Conservation (phyloP, 1,284 basidiomycete genomes). For the Leccinum angustisporum region DNA sequence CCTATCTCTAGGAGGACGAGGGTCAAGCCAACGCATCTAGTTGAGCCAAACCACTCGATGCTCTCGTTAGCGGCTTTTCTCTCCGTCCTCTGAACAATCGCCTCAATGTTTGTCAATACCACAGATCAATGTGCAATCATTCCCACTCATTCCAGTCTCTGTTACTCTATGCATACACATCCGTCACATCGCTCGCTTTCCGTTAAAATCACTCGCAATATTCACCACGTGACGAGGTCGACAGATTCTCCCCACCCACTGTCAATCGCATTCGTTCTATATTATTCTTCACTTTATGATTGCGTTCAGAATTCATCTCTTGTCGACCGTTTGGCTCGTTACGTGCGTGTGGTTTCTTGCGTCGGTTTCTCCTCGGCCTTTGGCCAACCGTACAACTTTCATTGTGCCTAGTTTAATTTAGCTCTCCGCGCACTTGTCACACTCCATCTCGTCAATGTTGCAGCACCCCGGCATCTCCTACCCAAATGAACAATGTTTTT, state of each 20-base stretch:
- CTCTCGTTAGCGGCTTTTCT: constrained; percentile 24
- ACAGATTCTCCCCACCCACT: constrained; percentile 37
- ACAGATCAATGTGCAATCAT: constrained; percentile 41
- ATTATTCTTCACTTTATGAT: constrained; percentile 79
- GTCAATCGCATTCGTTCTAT: constrained; percentile 53
- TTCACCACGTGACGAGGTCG: constrained; percentile 44
- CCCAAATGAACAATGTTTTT: constrained; percentile 42
- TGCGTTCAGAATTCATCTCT: constrained; percentile 28
- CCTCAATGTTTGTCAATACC: constrained; percentile 27
- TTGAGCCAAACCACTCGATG: constrained; percentile 29
- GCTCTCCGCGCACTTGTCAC: constrained; percentile 35
- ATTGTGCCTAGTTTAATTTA: constrained; percentile 35
- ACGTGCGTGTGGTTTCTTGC: constrained; percentile 38
- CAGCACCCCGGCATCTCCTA: constrained; percentile 44
- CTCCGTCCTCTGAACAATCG: constrained; percentile 31
- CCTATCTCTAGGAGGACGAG: constrained; percentile 40
- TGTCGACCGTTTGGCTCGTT: constrained; percentile 39
- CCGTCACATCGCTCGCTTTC: constrained; percentile 41
- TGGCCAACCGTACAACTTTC: constrained; percentile 32
- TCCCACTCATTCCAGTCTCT: constrained; percentile 48
- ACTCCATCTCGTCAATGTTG: constrained; percentile 49
- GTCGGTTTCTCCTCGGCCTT: constrained; percentile 30
- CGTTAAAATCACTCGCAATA: constrained; percentile 38
- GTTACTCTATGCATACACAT: constrained; percentile 51
- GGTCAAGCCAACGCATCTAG: constrained; percentile 14